These are phyloP conservation scores for Hymenoscyphus repandus DNA, from an alignment of 2,329 filamentous ascomycete genomes.

Conservation along the genomic window DNA sequence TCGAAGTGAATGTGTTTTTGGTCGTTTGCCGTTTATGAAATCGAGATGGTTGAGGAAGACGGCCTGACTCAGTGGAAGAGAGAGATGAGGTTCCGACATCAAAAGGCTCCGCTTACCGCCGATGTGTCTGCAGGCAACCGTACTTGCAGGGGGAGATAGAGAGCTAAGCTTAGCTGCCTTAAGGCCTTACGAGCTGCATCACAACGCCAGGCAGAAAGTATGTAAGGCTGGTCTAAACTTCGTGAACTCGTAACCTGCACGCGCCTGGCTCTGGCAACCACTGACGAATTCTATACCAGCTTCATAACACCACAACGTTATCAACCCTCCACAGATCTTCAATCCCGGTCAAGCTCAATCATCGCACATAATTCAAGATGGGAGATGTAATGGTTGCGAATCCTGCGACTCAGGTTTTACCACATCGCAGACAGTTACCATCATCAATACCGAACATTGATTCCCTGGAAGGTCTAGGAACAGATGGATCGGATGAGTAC, in stretches of 20 bases:
- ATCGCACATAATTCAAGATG: conserved; percentile 48
- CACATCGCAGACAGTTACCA: conserved; percentile 75
- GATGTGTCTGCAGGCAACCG: background rate
- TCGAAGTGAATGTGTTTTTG: conserved; percentile 7
- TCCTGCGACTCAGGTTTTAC: conserved; percentile 65
- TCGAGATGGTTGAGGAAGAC: conserved; percentile 4
- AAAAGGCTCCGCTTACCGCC: background rate
- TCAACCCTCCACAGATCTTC: conserved; percentile 1
- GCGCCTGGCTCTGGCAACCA: background rate
- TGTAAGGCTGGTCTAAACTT: background rate
- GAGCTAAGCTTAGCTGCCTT: background rate
- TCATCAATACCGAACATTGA: conserved; percentile 86
- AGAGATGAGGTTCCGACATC: background rate
- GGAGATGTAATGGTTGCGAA: conserved; percentile 83
- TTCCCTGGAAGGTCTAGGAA: conserved; percentile 75
- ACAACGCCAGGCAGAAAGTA: background rate
- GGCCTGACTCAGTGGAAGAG: conserved; percentile 2
- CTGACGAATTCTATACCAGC: background rate
- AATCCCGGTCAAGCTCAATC: background rate
- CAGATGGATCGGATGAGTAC: conserved; percentile 87
- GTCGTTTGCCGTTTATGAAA: conserved; percentile 8
- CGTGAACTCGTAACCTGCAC: background rate
- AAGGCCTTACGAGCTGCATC: background rate
- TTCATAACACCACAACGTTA: background rate
- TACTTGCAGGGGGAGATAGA: background rate